These are phyloP conservation scores for Metschnikowia similis DNA, from an alignment of 805 yeast species.

Conservation along the genomic window DNA sequence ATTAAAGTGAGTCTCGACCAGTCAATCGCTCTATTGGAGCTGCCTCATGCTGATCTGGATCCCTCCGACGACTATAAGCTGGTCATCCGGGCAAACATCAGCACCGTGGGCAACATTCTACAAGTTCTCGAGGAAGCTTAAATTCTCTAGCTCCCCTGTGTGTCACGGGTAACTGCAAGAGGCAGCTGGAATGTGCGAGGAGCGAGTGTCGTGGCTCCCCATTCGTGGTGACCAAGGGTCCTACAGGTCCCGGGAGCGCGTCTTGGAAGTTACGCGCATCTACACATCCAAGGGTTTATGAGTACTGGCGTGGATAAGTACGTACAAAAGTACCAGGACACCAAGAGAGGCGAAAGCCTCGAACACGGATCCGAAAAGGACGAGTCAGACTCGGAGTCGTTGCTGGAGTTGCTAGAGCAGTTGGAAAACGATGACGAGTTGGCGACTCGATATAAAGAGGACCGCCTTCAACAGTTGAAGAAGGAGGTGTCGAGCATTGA, in stretches of 20 bases:
- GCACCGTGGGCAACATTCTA: constrained; percentile 17
- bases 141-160: neutral
- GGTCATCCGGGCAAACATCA: constrained; percentile 18
- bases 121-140: constrained; percentile 5
- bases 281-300: constrained; percentile 20
- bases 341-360: constrained; percentile 21
- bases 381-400: constrained; percentile 31
- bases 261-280: neutral
- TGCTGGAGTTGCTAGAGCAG: constrained; percentile 38
- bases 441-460: constrained; percentile 55
- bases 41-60: neutral
- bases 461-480: constrained; percentile 55
- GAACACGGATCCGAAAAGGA: constrained; percentile 26
- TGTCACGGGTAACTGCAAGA: too few species aligned
- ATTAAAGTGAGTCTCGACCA: constrained; percentile 26
- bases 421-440: constrained; percentile 42
- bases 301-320: constrained; percentile 28
- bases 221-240: neutral
- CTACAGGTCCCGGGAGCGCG: neutral
- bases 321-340: constrained; percentile 44
- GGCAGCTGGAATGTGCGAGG: too few species aligned
- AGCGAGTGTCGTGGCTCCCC: neutral
- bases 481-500: constrained; percentile 37
- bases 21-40: constrained; percentile 21
- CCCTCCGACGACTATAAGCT: constrained; percentile 10